Base-by-base conservation (phyloP, 2,329 filamentous ascomycete genomes). In the Ceratocystiopsis minuta region DNA sequence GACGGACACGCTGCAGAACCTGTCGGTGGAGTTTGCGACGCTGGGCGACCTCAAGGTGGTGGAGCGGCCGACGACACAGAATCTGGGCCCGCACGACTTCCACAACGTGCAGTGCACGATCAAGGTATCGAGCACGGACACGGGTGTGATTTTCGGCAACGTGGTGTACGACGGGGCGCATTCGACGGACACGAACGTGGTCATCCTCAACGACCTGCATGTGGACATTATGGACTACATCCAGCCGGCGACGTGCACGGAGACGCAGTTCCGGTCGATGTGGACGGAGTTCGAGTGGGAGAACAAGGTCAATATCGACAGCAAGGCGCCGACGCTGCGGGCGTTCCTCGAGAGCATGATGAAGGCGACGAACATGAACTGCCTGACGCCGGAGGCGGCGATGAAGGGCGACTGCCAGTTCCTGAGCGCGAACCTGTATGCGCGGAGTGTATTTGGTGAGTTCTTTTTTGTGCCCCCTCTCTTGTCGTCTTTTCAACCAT, bases 201-300 rank as follows among this genome's bases (percentile, higher is more conserved):
- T 98, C 43, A 98, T 98, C 51, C 72, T 98, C 42, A 96, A 96
- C 57, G 90, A 98, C 58, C 77, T 98, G 28, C 90, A 98, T 55
- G 88, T 96, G 44, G 90, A 98, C 56, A 95, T 98, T 50, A 98
- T 98, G 90, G 90, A 98, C 63, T 98, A 98, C 65, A 98, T 98
- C 54, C 88, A 96, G 58, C 90, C 90, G 2, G 88, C 88, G 7
- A 79, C 86, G 15, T 98, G 90, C 68, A 90, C 85, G 5, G 90
- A 98, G 67, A 95, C 88, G 12, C 86, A 96, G 55, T 98, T 98
- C 78, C 77, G 90, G 46, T 93, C 85, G n/a, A 98, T 98, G 90
- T 98, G 90, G 90, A 98, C 90, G 34, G 90, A 98, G 58, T 98
- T 98, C 51, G 90, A 98, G 59, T 98, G 90, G 90, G 90, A 98